Conservation (phyloP, 345 rosid genomes). For the Arabidopsis suecica region DNA sequence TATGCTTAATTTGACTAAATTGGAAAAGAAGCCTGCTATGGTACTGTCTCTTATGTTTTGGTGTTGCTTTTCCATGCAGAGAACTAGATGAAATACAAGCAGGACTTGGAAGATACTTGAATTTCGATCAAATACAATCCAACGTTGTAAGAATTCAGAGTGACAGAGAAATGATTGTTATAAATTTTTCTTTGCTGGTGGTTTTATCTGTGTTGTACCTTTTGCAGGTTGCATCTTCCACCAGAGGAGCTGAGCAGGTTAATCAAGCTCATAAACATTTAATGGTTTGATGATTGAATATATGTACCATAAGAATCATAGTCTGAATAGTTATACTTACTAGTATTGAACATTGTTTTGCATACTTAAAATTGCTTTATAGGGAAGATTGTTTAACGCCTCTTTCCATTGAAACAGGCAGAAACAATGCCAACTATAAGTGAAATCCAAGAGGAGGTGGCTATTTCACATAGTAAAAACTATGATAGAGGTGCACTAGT, state of each 20-base stretch:
- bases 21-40: constrained; percentile 24
- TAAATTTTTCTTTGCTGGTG: constrained; percentile 23
- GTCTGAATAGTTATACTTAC: constrained; percentile 1
- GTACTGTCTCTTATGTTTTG: constrained; percentile 27
- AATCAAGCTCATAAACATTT: constrained; percentile 53
- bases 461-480: constrained; percentile 41
- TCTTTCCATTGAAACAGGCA: constrained; percentile 50
- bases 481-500: constrained; percentile 34
- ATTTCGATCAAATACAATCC: constrained; percentile 47
- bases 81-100: constrained; percentile 68
- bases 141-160: constrained; percentile 59
- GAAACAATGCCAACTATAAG: constrained; percentile 53
- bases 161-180: constrained; percentile 34
- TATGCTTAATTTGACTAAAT: constrained; percentile 3
- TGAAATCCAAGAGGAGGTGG: constrained; percentile 52
- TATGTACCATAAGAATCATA: not conserved
- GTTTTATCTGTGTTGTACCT: constrained; percentile 37
- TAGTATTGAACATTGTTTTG: not conserved
- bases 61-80: constrained; percentile 53
- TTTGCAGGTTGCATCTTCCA: constrained; percentile 55
- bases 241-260: constrained; percentile 51
- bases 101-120: constrained; percentile 55
- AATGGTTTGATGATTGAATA: constrained; percentile 52
- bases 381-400: constrained; percentile 12
- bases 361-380: not conserved